Conservation (phyloP, 129 eudicot genomes). For the Artemisia tridentata region DNA sequence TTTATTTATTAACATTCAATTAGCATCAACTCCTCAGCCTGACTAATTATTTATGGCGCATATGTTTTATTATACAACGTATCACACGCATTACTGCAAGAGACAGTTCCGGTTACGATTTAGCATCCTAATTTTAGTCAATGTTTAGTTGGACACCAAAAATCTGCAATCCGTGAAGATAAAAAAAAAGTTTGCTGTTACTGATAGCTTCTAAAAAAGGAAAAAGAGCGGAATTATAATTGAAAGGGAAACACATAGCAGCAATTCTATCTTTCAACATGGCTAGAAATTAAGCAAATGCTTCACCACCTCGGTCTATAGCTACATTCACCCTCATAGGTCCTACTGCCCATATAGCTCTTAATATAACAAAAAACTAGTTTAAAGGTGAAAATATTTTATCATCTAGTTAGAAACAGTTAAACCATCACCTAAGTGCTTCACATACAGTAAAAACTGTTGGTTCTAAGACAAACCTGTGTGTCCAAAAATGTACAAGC, state of each 20-base stretch:
- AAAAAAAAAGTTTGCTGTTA: not conserved
- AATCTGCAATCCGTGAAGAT: not conserved
- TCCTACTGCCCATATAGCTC: not conserved
- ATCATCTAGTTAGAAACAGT: constrained; percentile 2
- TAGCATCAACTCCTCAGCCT: not conserved
- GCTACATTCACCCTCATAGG: constrained; percentile 5
- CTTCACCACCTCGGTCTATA: not conserved
- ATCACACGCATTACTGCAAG: not conserved
- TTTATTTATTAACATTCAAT: not conserved
- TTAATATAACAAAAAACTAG: not conserved
- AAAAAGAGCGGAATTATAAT: not conserved
- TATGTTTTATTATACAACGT: not conserved
- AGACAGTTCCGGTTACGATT: constrained; percentile 1
- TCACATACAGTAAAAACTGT: not conserved
- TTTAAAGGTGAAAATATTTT: not conserved
- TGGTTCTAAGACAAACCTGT: constrained; percentile 56
- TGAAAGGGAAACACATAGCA: not conserved
- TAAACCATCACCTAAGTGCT: constrained; percentile 2
- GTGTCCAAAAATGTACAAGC: constrained; percentile 96
- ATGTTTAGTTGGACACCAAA: not conserved
- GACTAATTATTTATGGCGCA: constrained; percentile 2
- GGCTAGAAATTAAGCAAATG: constrained; percentile 2
- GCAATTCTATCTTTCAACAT: not conserved
- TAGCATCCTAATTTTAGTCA: not conserved
- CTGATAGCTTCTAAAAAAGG: not conserved